phyloP scores from a whole-genome alignment of 345 rosid species.

The Mangifera indica region DNA sequence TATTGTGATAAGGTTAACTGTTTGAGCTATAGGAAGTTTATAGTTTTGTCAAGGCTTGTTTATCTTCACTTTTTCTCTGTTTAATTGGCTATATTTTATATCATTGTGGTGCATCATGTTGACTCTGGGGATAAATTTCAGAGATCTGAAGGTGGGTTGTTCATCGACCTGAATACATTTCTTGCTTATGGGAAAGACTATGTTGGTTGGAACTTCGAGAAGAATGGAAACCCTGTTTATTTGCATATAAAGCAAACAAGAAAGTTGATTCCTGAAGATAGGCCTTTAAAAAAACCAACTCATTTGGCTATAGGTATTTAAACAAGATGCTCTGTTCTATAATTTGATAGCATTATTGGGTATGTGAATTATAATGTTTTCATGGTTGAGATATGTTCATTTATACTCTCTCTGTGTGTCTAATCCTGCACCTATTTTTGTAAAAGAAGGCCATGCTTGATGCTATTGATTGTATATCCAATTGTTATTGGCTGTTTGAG shows the following conservation, averaged over 20 bases:
- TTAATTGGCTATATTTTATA: neutral
- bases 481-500: constrained; percentile 7
- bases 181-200: constrained; percentile 90
- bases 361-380: neutral
- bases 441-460: neutral
- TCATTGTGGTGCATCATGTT: constrained; percentile 4
- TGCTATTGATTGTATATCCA: neutral
- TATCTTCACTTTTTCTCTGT: neutral
- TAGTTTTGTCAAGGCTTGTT: neutral
- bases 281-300: constrained; percentile 89
- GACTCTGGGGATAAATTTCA: constrained; percentile 38
- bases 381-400: neutral
- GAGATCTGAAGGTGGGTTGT: constrained; percentile 94
- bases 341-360: neutral
- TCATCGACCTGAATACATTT: constrained; percentile 80
- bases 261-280: constrained; percentile 74
- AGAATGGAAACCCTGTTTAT: constrained; percentile 89
- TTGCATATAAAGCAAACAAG: constrained; percentile 75
- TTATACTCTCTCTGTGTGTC: neutral
- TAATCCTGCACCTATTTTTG: neutral
- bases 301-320: constrained; percentile 82
- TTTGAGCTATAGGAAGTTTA: neutral
- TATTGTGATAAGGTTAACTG: neutral
- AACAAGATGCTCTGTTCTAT: neutral
- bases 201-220: constrained; percentile 85